Evolutionary conservation across 2,329 filamentous ascomycete species (phyloP).

Genomic region (Aspergillus sp.): DNA sequence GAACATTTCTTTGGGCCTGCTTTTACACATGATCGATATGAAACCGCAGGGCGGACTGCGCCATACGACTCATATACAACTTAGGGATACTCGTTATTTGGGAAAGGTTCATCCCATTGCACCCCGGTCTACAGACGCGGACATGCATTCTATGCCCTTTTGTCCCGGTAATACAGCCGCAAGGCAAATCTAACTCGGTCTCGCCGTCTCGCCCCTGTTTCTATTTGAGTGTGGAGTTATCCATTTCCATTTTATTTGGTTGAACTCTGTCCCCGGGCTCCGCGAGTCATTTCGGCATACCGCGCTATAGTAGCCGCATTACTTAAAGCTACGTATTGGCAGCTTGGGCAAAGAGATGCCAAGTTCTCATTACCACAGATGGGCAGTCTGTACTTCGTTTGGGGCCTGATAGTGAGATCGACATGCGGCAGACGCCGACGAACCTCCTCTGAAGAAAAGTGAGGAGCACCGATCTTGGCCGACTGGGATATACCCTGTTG

Average conservation of each 20-base stretch:
- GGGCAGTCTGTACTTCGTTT: neutral
- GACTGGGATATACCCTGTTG: neutral
- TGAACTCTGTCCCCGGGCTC: neutral
- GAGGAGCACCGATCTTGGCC: neutral
- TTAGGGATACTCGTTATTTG: no score
- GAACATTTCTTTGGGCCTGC: neutral
- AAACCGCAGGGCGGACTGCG: no score
- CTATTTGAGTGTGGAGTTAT: neutral
- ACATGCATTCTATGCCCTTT: no score
- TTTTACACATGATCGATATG: neutral
- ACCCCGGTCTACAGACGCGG: no score
- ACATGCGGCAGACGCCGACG: neutral
- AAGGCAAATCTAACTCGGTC: neutral
- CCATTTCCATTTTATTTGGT: neutral
- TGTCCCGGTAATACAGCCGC: neutral
- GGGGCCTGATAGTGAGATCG: neutral
- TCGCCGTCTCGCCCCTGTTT: neutral
- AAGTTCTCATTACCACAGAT: neutral
- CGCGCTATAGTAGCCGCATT: no score
- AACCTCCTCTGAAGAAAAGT: neutral
- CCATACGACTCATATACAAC: no score
- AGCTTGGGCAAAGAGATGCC: no score
- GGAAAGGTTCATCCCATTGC: no score
- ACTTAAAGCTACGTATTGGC: no score
- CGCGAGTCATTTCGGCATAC: neutral